phyloP scores from a whole-genome alignment of 2,329 filamentous ascomycete species.

The Dryadomyces quercivorus region DNA sequence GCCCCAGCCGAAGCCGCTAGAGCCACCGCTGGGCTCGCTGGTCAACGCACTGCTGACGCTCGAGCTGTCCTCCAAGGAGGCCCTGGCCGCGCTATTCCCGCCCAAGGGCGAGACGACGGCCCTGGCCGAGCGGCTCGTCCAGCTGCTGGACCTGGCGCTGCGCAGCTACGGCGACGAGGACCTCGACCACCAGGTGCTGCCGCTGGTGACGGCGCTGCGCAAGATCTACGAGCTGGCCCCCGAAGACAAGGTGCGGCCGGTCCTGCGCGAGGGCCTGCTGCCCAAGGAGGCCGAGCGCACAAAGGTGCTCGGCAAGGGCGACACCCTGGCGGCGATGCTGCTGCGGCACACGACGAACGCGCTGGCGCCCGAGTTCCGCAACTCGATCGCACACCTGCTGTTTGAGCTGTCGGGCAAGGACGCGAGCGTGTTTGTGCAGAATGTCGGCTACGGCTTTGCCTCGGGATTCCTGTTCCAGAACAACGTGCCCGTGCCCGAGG shows the following conservation, averaged over 20 bases:
- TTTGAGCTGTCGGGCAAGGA: conserved; percentile 81
- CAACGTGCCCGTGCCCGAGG: conserved; percentile 63
- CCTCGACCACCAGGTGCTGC: conserved; percentile 59
- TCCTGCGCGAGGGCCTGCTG: conserved; percentile 56
- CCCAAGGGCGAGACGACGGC: conserved; percentile 39
- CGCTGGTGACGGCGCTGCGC: conserved; percentile 62
- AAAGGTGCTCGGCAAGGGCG: conserved; percentile 62
- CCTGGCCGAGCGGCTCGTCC: conserved; percentile 53
- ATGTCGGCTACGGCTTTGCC: conserved; percentile 90
- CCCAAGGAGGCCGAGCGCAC: conserved; percentile 67
- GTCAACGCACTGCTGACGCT: conserved; percentile 76
- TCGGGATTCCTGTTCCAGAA: conserved; percentile 81
- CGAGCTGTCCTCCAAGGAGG: conserved; percentile 47
- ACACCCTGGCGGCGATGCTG: conserved; percentile 63
- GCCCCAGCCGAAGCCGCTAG: conserved; percentile 52
- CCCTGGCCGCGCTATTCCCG: conserved; percentile 52
- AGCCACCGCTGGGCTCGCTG: conserved; percentile 57
- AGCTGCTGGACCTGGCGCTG: conserved; percentile 56
- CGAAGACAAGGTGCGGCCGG: conserved; percentile 38
- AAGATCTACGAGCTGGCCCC: conserved; percentile 60
- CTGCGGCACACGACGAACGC: conserved; percentile 68
- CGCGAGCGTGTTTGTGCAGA: conserved; percentile 68
- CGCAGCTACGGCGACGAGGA: conserved; percentile 51
- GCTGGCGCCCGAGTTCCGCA: conserved; percentile 56
- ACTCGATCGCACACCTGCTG: conserved; percentile 64